phyloP scores from a whole-genome alignment of 2,329 filamentous ascomycete species.

The Xylaria sp. region DNA sequence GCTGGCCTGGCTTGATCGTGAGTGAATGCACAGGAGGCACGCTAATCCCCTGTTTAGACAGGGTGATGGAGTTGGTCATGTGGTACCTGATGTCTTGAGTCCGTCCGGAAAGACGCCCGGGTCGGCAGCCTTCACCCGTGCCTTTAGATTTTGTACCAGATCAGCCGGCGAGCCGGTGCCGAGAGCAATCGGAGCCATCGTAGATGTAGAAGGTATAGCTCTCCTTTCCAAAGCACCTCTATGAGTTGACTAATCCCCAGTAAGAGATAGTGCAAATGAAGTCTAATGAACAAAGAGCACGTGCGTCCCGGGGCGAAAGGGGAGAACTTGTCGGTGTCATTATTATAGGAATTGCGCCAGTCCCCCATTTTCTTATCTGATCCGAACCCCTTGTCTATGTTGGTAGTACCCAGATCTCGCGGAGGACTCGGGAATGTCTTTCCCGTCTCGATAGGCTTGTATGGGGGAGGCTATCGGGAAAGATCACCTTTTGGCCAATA shows the following conservation, averaged over 20 bases:
- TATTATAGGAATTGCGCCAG: constrained; percentile 25
- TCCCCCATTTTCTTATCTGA: constrained; percentile 31
- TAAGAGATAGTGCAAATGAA: constrained; percentile 4
- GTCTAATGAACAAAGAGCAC: constrained; percentile 18
- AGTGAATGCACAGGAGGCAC: constrained; percentile 42
- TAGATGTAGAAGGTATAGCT: not conserved
- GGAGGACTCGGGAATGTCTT: constrained; percentile 8
- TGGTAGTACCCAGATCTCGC: constrained; percentile 8
- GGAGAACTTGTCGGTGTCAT: not conserved
- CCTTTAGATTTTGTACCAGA: constrained; percentile 41
- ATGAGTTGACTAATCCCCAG: not conserved
- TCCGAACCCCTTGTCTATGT: not conserved
- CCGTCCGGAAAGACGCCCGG: constrained; percentile 70
- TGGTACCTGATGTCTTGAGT: constrained; percentile 62
- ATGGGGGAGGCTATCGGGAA: not conserved
- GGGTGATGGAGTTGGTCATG: not conserved
- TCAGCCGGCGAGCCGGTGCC: constrained; percentile 39
- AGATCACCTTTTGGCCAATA: constrained; percentile 30
- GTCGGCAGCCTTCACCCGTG: constrained; percentile 41
- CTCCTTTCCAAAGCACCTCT: constrained; percentile 7
- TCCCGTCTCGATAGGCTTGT: constrained; percentile 16
- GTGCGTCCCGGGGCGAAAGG: constrained; percentile 19
- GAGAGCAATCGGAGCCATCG: constrained; percentile 47
- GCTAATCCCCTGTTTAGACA: not conserved
- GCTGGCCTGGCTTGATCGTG: constrained; percentile 63